Conservation (phyloP, 495 filamentous ascomycete species). For the Aspergillus nanangensis region DNA sequence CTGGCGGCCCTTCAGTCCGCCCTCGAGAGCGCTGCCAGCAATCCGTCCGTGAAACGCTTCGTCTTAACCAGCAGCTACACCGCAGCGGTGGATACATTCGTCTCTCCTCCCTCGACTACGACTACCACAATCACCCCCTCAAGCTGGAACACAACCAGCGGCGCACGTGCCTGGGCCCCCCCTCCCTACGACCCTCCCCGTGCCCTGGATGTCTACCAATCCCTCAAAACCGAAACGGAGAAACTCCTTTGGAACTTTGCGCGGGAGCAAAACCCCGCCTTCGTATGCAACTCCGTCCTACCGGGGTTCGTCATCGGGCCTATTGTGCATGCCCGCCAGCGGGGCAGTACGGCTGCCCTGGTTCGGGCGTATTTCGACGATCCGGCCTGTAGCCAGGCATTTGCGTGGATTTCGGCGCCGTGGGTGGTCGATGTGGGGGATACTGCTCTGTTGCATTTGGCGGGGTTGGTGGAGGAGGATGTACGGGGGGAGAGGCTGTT, state of each 20-base stretch:
- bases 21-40: not conserved
- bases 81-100: not conserved
- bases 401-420: too few relatives aligned
- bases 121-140: not conserved
- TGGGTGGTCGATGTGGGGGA: too few relatives aligned
- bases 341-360: not conserved
- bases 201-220: not conserved
- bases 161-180: not conserved
- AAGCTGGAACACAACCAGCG: not conserved
- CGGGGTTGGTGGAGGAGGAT: too few relatives aligned
- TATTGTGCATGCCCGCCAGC: not conserved
- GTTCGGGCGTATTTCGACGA: not conserved
- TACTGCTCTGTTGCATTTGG: too few relatives aligned
- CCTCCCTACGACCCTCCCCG: not conserved
- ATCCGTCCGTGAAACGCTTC: not conserved
- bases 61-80: not conserved
- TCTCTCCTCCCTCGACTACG: not conserved
- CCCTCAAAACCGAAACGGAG: not conserved
- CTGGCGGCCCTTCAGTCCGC: not conserved
- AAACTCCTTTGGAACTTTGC: not conserved
- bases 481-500: too few relatives aligned
- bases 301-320: not conserved
- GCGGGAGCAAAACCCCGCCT: not conserved
- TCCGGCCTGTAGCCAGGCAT: too few relatives aligned
- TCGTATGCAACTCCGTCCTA: not conserved